Percentiles rank a stretch among this genome's conserved stretches.
These are phyloP conservation scores for Stemphylium vesicarium DNA, from an alignment of 2,329 filamentous ascomycete genomes.

Conservation along the genomic window DNA sequence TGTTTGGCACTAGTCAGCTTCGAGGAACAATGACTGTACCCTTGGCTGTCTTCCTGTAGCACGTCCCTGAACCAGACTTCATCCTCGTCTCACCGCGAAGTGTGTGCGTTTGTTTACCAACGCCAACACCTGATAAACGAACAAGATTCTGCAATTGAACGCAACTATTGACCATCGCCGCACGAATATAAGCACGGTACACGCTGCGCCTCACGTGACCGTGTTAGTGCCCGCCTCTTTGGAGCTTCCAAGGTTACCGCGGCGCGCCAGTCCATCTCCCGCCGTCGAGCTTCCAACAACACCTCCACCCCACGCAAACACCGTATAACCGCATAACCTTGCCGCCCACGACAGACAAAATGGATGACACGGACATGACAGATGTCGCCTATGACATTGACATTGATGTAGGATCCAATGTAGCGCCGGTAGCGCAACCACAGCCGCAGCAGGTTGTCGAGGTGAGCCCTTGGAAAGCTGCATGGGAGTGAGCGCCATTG, in stretches of 20 bases:
- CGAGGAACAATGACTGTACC: background rate
- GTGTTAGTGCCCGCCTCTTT: constrained; percentile 17
- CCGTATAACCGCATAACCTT: constrained; percentile 4
- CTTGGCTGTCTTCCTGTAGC: constrained; percentile 1
- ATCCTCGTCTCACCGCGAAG: background rate
- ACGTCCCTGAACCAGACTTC: background rate
- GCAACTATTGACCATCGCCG: background rate
- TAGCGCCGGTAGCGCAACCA: constrained; percentile 24
- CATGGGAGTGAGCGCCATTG: constrained; percentile 2
- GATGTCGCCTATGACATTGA: constrained; percentile 48
- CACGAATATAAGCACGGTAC: background rate
- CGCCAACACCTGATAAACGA: background rate
- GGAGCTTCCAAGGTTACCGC: constrained; percentile 9
- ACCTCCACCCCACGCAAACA: constrained; percentile 22
- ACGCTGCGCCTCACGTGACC: constrained; percentile 16
- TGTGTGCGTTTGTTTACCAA: background rate
- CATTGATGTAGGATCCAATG: constrained; percentile 37
- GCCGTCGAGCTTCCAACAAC: constrained; percentile 9
- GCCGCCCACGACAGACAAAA: constrained; percentile 16
- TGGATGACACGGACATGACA: constrained; percentile 45
- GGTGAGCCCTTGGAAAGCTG: constrained; percentile 16
- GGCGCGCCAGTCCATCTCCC: constrained; percentile 8
- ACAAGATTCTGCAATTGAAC: background rate
- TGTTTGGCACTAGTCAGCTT: constrained; percentile 4
- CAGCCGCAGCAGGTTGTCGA: constrained; percentile 31